These are phyloP conservation scores for Aegilops sharonensis DNA, from an alignment of 176 grass and related monocot genomes.

Conservation along the genomic window DNA sequence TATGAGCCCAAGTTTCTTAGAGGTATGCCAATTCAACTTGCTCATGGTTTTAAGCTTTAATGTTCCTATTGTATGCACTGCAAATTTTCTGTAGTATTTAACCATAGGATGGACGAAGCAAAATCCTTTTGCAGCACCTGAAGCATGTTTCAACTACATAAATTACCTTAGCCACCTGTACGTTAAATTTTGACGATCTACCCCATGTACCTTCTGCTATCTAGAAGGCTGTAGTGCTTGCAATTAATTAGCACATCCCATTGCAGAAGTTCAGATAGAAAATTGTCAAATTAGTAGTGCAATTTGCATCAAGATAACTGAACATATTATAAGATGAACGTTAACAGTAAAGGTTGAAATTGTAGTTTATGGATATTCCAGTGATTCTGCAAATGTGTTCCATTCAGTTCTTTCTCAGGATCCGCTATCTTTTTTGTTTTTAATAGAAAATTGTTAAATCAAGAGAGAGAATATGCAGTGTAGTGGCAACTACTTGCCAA, in stretches of 20 bases:
- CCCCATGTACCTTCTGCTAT: background rate
- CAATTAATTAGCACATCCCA: background rate
- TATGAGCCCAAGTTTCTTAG: slow-evolving; percentile 74
- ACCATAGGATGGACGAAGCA: background rate
- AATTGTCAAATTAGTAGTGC: background rate
- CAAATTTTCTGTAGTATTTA: slow-evolving; percentile 6
- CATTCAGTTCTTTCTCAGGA: slow-evolving; percentile 20
- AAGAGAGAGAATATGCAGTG: background rate
- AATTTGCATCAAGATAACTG: slow-evolving; percentile 6
- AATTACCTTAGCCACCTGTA: background rate
- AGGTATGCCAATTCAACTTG: slow-evolving; percentile 57
- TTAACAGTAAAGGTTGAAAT: background rate
- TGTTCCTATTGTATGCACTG: background rate
- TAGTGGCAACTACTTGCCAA: background rate
- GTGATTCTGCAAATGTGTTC: slow-evolving; percentile 7
- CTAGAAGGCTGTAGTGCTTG: background rate
- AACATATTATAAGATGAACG: background rate
- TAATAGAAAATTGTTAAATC: background rate
- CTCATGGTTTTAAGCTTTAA: slow-evolving; percentile 2
- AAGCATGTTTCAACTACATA: slow-evolving; percentile 1
- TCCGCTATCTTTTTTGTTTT: background rate
- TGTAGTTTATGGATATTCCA: background rate
- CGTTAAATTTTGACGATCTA: background rate
- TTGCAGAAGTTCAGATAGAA: background rate
- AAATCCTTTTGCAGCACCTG: background rate